Evolutionary conservation across 352 stramenopile genomes (phyloP).

Genomic region (Phytophthora cactorum): DNA sequence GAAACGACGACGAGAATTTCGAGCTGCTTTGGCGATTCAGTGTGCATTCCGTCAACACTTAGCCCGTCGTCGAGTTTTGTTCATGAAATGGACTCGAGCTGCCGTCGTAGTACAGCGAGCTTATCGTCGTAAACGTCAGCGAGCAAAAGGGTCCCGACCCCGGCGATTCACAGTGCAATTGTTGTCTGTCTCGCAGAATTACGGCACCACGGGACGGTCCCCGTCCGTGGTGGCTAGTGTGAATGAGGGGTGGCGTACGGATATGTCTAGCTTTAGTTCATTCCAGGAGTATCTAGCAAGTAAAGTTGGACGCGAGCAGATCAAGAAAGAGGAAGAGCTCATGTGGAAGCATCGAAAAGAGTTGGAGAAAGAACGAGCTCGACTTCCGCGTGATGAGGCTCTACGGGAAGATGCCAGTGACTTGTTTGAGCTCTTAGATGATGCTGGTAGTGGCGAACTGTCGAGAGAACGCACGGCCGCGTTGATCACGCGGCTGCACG

Average conservation of each 20-base stretch:
- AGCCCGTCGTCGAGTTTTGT: constrained; percentile 53
- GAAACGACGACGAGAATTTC: constrained; percentile 37
- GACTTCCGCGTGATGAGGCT: constrained; percentile 44
- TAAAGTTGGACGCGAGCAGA: constrained; percentile 52
- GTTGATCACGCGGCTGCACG: constrained; percentile 61
- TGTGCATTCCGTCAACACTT: constrained; percentile 75
- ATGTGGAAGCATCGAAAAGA: constrained; percentile 40
- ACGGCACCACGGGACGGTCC: constrained; percentile 29
- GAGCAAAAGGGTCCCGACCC: constrained; percentile 43
- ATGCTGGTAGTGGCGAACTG: constrained; percentile 55
- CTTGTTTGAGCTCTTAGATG: constrained; percentile 76
- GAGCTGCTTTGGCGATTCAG: constrained; percentile 57
- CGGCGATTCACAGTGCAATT: constrained; percentile 58
- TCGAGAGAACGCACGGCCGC: constrained; percentile 49
- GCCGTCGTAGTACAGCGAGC: constrained; percentile 61
- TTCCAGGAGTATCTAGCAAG: constrained; percentile 65
- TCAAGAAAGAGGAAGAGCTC: constrained; percentile 57
- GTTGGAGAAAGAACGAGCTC: constrained; percentile 47
- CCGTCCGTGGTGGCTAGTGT: constrained; percentile 4
- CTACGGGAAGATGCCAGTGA: constrained; percentile 63
- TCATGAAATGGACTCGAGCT: constrained; percentile 57
- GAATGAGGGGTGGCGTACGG: constrained; percentile 38
- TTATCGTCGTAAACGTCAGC: constrained; percentile 56
- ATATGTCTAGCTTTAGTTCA: constrained; percentile 65
- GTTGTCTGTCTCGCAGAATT: constrained; percentile 46